Evolutionary conservation across 768 basidiomycete species (phyloP), one percentile per base, ranked within the genome.

Genomic region (Amanita exitialis): DNA sequence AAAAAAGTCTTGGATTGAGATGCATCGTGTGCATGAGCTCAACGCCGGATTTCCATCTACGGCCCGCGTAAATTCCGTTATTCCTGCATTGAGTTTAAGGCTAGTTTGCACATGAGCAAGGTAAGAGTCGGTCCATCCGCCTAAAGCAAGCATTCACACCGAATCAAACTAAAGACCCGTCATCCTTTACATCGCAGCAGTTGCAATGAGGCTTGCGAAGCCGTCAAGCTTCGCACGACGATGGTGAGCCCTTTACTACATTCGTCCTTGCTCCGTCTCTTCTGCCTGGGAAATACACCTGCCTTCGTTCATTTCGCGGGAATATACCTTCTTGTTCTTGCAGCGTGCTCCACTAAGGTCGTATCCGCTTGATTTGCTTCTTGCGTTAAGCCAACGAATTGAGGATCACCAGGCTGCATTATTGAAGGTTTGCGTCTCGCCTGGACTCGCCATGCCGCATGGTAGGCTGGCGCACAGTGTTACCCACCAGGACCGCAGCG

Each of bases 311-410:
- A 37, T 27, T 35, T 49, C 36, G 15, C 35, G 48, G 38, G 27
- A 49, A 42, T 41, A 18, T 4, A 37, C 27, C 18, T 49, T 25
- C 38, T 41, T 42, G 37, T 41, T 30, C 27, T 30, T 38, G 39
- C 38, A 28, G 38, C 16, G 28, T 28, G 48, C 48, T 41, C 48
- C 48, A 49, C 27, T 27, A 38, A 3, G 23, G 25, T n/a, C 27
- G 23, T 49, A 49, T 15, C 48, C 38, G 48, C 48, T 49, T 49
- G 48, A 49, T 49, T 49, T 49, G 48, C 48, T 49, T 49, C 48
- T 49, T 49, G 30, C 30, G 30, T 30, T 41, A 39, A 30, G 39
- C 38, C 48, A 42, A 41, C 48, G 25, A 41, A 8, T 37, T 49
- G 48, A 49, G 48, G 48, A 49, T 49, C 48, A 49, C 48, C 36